Evolutionary conservation across 2,329 filamentous ascomycete species (phyloP), one percentile per base, ranked within the genome.

Genomic region (Pyrenochaeta sp.): DNA sequence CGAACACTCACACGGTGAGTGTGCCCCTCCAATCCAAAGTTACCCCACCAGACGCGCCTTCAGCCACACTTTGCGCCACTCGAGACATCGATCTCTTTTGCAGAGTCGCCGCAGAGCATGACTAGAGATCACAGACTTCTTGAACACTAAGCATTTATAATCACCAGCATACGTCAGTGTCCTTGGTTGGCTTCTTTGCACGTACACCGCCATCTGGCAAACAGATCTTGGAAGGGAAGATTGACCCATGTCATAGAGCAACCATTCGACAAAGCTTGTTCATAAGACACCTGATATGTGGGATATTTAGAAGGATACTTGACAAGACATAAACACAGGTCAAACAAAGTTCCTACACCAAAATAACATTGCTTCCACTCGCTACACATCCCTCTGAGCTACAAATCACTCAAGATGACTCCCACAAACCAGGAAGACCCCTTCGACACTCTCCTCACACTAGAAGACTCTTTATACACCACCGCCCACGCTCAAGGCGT

Each of bases 401-500:
- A 51, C 36, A n/a, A 32, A 39, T 48, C 7, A 33, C 31, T 7
- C 43, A 56, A n/a, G 51, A 43, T 43, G 46, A 47, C 32, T 29
- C 48, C 36, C 45, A 47, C 47, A 23, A 42, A 31, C 42, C 44
- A 61, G 67, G 21, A 51, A 20, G 82, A 84, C 70, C 74, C 81
- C 48, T 83, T 88, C 59, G 84, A 85, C 66, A 74, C 78, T 56
- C 77, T 88, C 53, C 81, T 88, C 39, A 80, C 81, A 45, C 77
- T 89, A 27, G 86, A 89, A 77, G 83, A 87, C 55, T 75, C 80
- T 51, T 96, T 94, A 79, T 97, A 97, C 79, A 81, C 85, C 39
- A 87, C 94, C 75, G 95, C 95, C 54, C 94, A 92, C 79, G 75
- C 82, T 5, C 84, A 91, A 49, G 95, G 95, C 37, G 75, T 86